Conservation (phyloP, 768 basidiomycete genomes). For the Atractiella rhizophila region DNA sequence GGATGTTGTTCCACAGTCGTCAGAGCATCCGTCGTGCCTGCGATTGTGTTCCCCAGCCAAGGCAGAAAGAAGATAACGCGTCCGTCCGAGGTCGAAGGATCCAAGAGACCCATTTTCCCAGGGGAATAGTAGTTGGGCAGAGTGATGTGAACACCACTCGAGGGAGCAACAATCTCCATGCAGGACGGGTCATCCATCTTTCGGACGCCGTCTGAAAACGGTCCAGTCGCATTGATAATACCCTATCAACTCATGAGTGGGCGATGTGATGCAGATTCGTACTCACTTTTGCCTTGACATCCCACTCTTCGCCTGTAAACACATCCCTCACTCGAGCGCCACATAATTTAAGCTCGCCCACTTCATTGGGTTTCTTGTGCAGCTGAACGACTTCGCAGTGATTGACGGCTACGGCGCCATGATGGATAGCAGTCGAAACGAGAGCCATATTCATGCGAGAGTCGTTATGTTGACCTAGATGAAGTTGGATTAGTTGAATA, state of each 20-base stretch:
- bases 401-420: slow-evolving; percentile 67
- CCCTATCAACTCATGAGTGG: slow-evolving; percentile 29
- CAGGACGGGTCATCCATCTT: slow-evolving; percentile 35
- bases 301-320: slow-evolving; percentile 56
- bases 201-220: slow-evolving; percentile 66
- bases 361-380: slow-evolving; percentile 29
- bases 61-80: slow-evolving; percentile 98
- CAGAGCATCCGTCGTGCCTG: slow-evolving; percentile 72
- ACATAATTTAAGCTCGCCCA: slow-evolving; percentile 33
- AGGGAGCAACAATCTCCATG: slow-evolving; percentile 68
- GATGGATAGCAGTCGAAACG: slow-evolving; percentile 76
- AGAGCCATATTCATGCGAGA: slow-evolving; percentile 93
- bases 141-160: slow-evolving; percentile 83
- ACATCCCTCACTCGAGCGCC: slow-evolving; percentile 58
- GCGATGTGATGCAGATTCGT: not conserved
- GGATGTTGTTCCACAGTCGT: slow-evolving; percentile 48
- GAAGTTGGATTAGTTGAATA: not conserved
- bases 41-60: slow-evolving; percentile 94
- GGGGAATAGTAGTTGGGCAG: slow-evolving; percentile 94
- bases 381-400: slow-evolving; percentile 63
- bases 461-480: slow-evolving; percentile 81
- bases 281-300: slow-evolving; percentile 49
- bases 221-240: slow-evolving; percentile 88
- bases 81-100: slow-evolving; percentile 83
- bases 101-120: slow-evolving; percentile 69